Conservation (phyloP, 352 stramenopile species). For the Pythium sp. region DNA sequence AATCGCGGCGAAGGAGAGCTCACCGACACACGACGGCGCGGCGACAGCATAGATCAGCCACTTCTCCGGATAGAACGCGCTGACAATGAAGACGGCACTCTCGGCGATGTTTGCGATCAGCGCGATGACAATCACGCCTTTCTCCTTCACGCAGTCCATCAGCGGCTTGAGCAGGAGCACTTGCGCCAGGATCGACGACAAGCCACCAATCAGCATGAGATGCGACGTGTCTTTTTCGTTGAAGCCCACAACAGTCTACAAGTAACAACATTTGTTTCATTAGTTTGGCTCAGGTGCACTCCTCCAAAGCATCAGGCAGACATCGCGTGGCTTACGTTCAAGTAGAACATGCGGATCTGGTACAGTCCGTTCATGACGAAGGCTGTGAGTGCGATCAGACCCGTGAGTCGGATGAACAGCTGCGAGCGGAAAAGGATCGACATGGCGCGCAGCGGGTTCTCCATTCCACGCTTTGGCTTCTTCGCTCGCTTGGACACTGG, state of each 20-base stretch:
- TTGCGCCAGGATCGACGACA: conserved; percentile 58
- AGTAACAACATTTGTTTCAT: not conserved
- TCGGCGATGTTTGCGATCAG: conserved; percentile 41
- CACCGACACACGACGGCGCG: conserved; percentile 42
- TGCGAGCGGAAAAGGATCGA: conserved; percentile 61
- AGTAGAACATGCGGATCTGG: conserved; percentile 69
- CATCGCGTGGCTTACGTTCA: conserved; percentile 41
- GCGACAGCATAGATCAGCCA: conserved; percentile 55
- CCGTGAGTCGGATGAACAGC: conserved; percentile 62
- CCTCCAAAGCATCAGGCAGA: not conserved
- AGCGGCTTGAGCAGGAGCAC: conserved; percentile 57
- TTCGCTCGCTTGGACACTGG: conserved; percentile 27
- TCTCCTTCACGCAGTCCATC: conserved; percentile 54
- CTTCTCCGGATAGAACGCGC: conserved; percentile 52
- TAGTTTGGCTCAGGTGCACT: not conserved
- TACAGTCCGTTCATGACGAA: conserved; percentile 60
- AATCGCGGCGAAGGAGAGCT: conserved; percentile 69
- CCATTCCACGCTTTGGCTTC: conserved; percentile 28
- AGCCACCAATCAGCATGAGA: conserved; percentile 56
- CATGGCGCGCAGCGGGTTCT: conserved; percentile 65
- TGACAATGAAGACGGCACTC: conserved; percentile 34
- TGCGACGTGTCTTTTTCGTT: conserved; percentile 59
- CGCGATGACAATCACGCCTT: conserved; percentile 64
- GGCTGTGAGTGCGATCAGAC: conserved; percentile 61
- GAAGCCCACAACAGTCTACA: conserved; percentile 61